A percentile compares a stretch with the other conserved stretches of the same genome.
phyloP scores from a whole-genome alignment of 352 stramenopile genomes.

The Globisporangium sylvaticum region DNA sequence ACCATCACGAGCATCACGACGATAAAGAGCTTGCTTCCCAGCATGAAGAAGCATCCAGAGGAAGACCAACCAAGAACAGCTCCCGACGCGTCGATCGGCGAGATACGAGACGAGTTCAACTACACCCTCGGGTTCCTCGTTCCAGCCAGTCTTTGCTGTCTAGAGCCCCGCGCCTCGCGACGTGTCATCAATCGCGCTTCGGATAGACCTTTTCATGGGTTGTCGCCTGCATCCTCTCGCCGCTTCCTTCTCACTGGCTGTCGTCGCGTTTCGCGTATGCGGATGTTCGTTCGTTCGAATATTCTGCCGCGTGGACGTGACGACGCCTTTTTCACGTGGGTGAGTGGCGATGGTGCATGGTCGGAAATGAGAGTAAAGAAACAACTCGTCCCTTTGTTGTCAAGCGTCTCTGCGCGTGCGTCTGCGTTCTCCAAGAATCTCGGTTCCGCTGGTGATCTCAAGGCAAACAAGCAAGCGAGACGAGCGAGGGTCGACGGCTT shows the following conservation, averaged over 20 bases:
- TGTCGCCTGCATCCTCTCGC: slow-evolving; percentile 35
- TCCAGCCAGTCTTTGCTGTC: neutral
- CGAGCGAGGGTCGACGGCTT: neutral
- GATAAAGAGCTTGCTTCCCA: neutral
- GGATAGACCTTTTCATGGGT: slow-evolving; percentile 32
- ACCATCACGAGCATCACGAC: neutral
- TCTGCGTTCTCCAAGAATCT: neutral
- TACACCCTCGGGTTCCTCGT: neutral
- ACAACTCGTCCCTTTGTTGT: neutral
- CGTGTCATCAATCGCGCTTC: slow-evolving; percentile 12
- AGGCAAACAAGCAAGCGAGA: neutral
- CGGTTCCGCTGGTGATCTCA: slow-evolving; percentile 3
- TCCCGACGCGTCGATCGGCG: neutral
- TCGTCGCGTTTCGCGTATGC: neutral
- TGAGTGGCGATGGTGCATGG: slow-evolving; percentile 30
- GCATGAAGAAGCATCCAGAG: neutral
- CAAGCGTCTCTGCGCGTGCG: neutral
- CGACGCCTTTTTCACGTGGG: neutral
- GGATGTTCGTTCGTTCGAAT: neutral
- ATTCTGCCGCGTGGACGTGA: neutral
- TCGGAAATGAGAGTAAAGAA: slow-evolving; percentile 87
- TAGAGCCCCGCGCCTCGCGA: slow-evolving; percentile 2
- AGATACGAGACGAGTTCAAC: neutral
- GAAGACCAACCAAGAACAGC: slow-evolving; percentile 6
- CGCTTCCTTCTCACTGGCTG: neutral